Percentiles rank a stretch among this genome's conserved stretches.
Conservation (phyloP, 1,284 basidiomycete species). For the Irpex sp. region DNA sequence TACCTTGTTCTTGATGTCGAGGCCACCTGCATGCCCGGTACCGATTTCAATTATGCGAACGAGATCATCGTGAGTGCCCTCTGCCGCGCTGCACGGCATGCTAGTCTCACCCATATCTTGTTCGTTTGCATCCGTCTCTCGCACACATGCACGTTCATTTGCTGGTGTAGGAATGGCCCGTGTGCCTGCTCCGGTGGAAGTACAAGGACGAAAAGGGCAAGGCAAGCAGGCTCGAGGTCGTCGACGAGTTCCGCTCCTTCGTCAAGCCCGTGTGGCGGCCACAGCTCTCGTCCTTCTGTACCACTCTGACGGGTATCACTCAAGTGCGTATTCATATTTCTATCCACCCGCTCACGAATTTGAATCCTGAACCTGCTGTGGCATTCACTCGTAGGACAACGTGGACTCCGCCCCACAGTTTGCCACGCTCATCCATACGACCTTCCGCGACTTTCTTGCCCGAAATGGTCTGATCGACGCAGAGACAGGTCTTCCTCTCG, state of each 20-base stretch:
- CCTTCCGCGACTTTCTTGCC: constrained; percentile 67
- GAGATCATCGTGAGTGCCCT: constrained; percentile 80
- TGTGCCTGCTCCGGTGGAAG: constrained; percentile 83
- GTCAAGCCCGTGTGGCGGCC: constrained; percentile 89
- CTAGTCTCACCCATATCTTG: background rate
- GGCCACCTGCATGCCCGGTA: constrained; percentile 75
- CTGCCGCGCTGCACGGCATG: background rate
- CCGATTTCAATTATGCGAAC: constrained; percentile 48
- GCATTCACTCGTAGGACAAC: constrained; percentile 43
- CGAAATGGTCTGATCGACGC: constrained; percentile 63
- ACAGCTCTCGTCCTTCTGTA: constrained; percentile 81
- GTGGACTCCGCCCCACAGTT: constrained; percentile 81
- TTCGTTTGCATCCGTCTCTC: constrained; percentile 10
- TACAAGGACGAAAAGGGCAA: constrained; percentile 50
- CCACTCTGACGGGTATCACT: constrained; percentile 83
- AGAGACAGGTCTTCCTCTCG: constrained; percentile 48
- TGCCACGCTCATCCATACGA: constrained; percentile 55
- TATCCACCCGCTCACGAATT: background rate
- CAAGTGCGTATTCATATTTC: constrained; percentile 53
- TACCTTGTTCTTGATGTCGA: constrained; percentile 87
- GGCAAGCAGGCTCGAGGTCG: constrained; percentile 58
- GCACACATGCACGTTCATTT: constrained; percentile 15
- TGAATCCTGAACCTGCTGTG: background rate
- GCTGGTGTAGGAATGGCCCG: constrained; percentile 73
- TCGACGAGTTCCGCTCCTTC: constrained; percentile 84